phyloP scores from a whole-genome alignment of 2,329 filamentous ascomycete species.

The Phialocephala subalpina region DNA sequence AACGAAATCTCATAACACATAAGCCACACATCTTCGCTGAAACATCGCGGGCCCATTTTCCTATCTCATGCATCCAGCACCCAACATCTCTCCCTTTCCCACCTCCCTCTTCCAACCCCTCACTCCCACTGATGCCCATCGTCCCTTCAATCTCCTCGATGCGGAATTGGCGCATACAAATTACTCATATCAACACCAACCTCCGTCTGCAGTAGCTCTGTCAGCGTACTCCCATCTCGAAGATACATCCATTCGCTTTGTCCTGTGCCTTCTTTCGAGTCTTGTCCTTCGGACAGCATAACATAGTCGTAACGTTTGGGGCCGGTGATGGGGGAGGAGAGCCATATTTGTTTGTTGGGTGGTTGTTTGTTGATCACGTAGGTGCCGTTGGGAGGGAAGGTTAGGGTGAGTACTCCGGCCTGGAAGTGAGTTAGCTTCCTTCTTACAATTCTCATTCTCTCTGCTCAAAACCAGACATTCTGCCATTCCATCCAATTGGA shows the following conservation, averaged over 20 bases:
- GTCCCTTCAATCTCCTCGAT: conserved; percentile 16
- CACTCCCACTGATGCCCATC: not conserved
- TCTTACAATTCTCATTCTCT: not conserved
- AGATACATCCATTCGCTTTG: conserved; percentile 86
- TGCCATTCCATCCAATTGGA: too few relatives aligned
- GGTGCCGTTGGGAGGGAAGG: conserved; percentile 73
- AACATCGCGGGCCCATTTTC: too few relatives aligned
- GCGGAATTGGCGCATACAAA: conserved; percentile 13
- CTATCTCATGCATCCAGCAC: too few relatives aligned
- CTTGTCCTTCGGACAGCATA: conserved; percentile 73
- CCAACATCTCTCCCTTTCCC: not conserved
- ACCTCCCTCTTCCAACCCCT: not conserved
- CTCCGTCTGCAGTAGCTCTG: conserved; percentile 77
- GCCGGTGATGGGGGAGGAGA: conserved; percentile 88
- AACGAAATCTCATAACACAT: not conserved
- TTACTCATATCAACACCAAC: conserved; percentile 65
- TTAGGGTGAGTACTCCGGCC: conserved; percentile 86
- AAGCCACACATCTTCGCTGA: too few relatives aligned
- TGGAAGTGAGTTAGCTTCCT: conserved; percentile 48
- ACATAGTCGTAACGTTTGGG: conserved; percentile 97
- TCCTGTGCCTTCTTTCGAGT: conserved; percentile 80
- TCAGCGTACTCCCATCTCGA: conserved; percentile 81
- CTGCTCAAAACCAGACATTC: too few relatives aligned
- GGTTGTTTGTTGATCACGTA: conserved; percentile 99
- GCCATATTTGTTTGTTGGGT: conserved; percentile 97